phyloP scores from a whole-genome alignment of 2,329 filamentous ascomycete species.

The Calonectria hawksworthii region DNA sequence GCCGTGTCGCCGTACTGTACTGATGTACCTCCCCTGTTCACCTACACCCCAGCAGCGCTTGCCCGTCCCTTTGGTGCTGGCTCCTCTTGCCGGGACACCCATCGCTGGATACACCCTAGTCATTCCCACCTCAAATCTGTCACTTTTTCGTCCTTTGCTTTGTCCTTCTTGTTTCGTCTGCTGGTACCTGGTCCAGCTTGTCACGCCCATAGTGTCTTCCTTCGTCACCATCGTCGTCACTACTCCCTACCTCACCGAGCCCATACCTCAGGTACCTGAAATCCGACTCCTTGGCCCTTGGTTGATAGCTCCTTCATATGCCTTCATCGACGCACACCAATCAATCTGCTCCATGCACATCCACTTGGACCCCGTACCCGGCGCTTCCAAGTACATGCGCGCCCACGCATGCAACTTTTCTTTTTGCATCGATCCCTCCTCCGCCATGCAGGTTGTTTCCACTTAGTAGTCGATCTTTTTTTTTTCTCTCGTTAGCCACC shows the following conservation, averaged over 20 bases:
- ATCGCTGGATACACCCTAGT: conserved; percentile 23
- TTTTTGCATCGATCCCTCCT: conserved; percentile 28
- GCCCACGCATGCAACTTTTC: conserved; percentile 30
- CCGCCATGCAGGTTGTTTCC: conserved; percentile 13
- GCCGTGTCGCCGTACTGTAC: conserved; percentile 41
- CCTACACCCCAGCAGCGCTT: conserved; percentile 33
- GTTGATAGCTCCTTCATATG: conserved; percentile 18
- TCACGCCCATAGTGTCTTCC: conserved; percentile 14
- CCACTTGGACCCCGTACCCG: neutral
- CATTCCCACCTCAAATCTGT: conserved; percentile 35
- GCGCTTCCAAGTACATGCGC: conserved; percentile 1
- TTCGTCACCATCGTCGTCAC: conserved; percentile 17
- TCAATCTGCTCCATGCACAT: conserved; percentile 12
- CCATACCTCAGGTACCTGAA: neutral
- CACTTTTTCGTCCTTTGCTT: conserved; percentile 26
- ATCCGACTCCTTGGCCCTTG: conserved; percentile 13
- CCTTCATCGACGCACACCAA: conserved; percentile 14
- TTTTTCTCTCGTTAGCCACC: conserved; percentile 3
- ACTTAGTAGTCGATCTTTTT: conserved; percentile 11
- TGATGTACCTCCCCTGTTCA: conserved; percentile 33
- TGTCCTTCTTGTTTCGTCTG: conserved; percentile 33
- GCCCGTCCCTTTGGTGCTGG: conserved; percentile 42
- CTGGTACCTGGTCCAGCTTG: conserved; percentile 26
- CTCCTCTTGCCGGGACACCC: conserved; percentile 32
- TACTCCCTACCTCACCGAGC: conserved; percentile 2